These are phyloP conservation scores for Tetrastigma voinierianum DNA, from an alignment of 164 flowering plant species.

Conservation along the genomic window DNA sequence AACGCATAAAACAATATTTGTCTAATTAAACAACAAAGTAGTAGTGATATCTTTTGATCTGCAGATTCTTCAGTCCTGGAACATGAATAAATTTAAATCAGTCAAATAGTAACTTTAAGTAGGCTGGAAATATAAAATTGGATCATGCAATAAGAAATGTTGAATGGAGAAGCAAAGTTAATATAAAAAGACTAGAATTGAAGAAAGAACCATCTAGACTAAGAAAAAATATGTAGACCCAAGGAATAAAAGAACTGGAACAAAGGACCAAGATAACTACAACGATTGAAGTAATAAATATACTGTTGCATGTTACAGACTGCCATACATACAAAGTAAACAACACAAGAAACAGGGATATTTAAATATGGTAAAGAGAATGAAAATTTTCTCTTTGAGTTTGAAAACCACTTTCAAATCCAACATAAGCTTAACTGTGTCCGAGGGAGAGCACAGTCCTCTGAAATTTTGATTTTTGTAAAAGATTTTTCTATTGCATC, in stretches of 20 bases:
- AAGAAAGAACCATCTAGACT: too few relatives aligned
- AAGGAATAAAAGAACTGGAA: too few relatives aligned
- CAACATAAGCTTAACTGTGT: too few relatives aligned
- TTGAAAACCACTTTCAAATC: too few relatives aligned
- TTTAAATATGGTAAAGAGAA: too few relatives aligned
- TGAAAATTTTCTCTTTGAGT: too few relatives aligned
- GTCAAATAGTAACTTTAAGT: background rate
- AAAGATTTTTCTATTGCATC: too few relatives aligned
- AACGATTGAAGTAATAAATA: too few relatives aligned
- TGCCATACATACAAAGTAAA: background rate
- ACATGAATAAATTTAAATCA: constrained; percentile 1
- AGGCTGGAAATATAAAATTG: background rate
- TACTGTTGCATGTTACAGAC: background rate
- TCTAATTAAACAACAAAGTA: background rate
- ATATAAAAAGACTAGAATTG: background rate
- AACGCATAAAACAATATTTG: background rate
- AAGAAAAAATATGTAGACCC: too few relatives aligned
- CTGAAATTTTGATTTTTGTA: too few relatives aligned
- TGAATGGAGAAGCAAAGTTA: background rate
- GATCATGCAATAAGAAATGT: background rate
- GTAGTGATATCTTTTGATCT: constrained; percentile 20
- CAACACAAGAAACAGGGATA: background rate
- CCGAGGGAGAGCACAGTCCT: too few relatives aligned
- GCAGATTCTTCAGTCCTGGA: constrained; percentile 26
- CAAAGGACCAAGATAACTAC: background rate